Evolutionary conservation across 2,329 filamentous ascomycete genomes (phyloP), one percentile per base, ranked within the genome.

Genomic region (Colletotrichum navitas): DNA sequence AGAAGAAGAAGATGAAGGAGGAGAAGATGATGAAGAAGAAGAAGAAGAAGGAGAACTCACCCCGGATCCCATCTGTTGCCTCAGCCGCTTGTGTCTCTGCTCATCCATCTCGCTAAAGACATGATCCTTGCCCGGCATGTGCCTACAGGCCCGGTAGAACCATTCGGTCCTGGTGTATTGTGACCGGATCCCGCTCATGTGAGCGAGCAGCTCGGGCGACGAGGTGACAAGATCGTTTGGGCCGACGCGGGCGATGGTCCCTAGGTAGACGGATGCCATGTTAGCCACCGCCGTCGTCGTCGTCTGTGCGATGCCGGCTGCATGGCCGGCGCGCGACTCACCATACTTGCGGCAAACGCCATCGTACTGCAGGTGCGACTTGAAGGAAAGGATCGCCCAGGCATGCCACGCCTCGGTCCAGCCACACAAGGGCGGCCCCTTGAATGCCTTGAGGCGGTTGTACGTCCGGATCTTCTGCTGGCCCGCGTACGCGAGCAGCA

Each of bases 51-150:
- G 8, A n/a, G 10, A 49, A 47, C 60, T 39, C 52, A 64, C 68
- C n/a, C 82, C 84, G 0, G 82, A 78, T 3, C 80, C 79, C 80
- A 85, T 84, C 73, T 84, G 82, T 26, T 80, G 79, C 12, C 83
- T 77, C 73, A 85, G 79, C 8, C 76, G 76, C 55, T 75, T 76
- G 66, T 84, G 82, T 63, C 77, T 77, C 6, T 74, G 72, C 41
- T 83, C 80, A 41, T 82, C 75, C 39, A 79, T 76, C 73, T 79
- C 69, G 8, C 80, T 82, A 39, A 82, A 77, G 34, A 82, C 74
- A 18, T 80, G 81, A 74, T 82, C 79, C 49, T 79, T 76, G n/a
- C 76, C 79, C 7, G 80, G 80, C 29, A 79, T 76, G 71, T 82
- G 78, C 26, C 81, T 79, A 16, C 80, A 77, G 1, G 80, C 80